Evolutionary conservation across 768 basidiomycete species (phyloP), one percentile per base, ranked within the genome.

Genomic region (Tephrocybe sp.): DNA sequence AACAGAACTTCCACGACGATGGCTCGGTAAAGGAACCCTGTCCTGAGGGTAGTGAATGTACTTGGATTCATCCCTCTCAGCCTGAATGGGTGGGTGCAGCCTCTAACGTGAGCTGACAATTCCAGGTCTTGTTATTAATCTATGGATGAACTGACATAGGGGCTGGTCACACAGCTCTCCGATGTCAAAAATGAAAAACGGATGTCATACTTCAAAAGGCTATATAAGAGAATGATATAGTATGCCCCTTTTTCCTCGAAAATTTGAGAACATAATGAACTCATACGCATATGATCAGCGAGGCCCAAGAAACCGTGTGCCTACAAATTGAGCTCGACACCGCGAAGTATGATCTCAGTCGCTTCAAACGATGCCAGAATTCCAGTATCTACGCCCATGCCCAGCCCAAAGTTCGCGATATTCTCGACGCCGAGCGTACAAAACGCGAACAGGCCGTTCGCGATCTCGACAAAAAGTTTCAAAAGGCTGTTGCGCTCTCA

Each of bases 321-420:
- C 32, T 53, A 9, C 49, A 57, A 32, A 44, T 45, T 14, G 56
- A 57, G 42, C 56, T 54, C 12, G 38, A 47, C 7, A 30, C n/a
- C 23, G 52, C 52, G 7, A 34, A 48, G 16, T 30, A 50, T 16
- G 23, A 38, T 9, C 36, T 57, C 26, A 23, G 30, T 17, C 45
- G 45, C 11, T 54, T 52, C 52, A 57, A 53, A 30, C 39, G n/a
- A 7, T 44, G 38, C 4, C 52, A 53, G 10, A 22, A 46, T 3
- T 53, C 56, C 5, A 20, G 17, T 16, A 50, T 44, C 3, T 53
- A 39, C 13, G 32, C 40, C 20, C 49, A 48, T 16, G 26, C 49
- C 12, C 35, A 35, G 5, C 52, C 42, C 4, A 33, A 41, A 17
- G 30, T 52, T 3, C 49, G 52, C 4, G 39, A 31, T 17, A 16